Percentiles rank a stretch among this genome's conserved stretches.
Conservation (phyloP, 2,329 filamentous ascomycete species). For the Xylaria arbuscula region DNA sequence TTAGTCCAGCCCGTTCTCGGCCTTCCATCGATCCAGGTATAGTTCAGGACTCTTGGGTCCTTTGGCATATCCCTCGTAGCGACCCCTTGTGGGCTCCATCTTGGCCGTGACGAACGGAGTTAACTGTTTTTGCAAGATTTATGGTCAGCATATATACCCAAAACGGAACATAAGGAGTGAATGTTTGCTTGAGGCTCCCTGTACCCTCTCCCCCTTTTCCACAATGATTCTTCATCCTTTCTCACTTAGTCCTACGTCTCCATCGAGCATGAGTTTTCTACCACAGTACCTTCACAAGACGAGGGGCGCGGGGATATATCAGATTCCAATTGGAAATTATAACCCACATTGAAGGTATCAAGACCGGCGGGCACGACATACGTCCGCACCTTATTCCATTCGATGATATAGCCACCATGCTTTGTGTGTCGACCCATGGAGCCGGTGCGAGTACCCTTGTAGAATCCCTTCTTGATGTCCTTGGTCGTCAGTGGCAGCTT, state of each 20-base stretch:
- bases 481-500: constrained; percentile 90
- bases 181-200: not conserved
- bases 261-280: not conserved
- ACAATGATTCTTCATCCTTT: not conserved
- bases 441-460: constrained; percentile 94
- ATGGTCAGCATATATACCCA: constrained; percentile 23
- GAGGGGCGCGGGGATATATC: not conserved
- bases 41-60: constrained; percentile 70
- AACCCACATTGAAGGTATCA: constrained; percentile 75
- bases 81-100: constrained; percentile 64
- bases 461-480: constrained; percentile 91
- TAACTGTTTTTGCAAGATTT: constrained; percentile 62
- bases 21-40: constrained; percentile 75
- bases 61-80: constrained; percentile 62
- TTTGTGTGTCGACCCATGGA: constrained; percentile 87
- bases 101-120: constrained; percentile 80
- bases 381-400: constrained; percentile 89
- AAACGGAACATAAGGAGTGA: not conserved
- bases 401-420: constrained; percentile 84
- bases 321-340: not conserved
- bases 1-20: constrained; percentile 71
- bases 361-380: constrained; percentile 82
- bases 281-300: not conserved
- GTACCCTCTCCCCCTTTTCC: not conserved
- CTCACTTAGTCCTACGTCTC: not conserved